phyloP scores from a whole-genome alignment of 257 asterid species.

The Forsythia viridissima region DNA sequence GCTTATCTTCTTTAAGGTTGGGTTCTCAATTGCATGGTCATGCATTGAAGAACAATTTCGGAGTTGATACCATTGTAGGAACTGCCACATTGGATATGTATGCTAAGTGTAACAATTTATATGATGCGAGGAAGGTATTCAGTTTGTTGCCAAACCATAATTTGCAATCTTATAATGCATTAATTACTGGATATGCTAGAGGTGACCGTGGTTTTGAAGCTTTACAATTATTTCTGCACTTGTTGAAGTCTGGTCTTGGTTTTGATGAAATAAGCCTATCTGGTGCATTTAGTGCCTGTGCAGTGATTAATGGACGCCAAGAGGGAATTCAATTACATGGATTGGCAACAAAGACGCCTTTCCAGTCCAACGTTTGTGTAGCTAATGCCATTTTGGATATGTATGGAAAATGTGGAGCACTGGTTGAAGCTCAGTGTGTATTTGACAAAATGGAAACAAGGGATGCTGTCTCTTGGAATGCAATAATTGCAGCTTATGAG shows the following conservation, averaged over 20 bases:
- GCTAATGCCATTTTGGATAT: constrained; percentile 78
- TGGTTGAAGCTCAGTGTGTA: constrained; percentile 54
- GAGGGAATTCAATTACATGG: constrained; percentile 77
- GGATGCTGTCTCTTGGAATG: constrained; percentile 91
- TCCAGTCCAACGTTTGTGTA: constrained; percentile 54
- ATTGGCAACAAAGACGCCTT: constrained; percentile 62
- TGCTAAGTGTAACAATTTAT: constrained; percentile 59
- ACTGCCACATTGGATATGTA: constrained; percentile 90
- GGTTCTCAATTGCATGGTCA: constrained; percentile 83
- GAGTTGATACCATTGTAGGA: constrained; percentile 66
- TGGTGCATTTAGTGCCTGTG: constrained; percentile 74
- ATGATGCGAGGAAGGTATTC: constrained; percentile 62
- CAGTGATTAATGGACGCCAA: constrained; percentile 50
- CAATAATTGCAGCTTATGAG: constrained; percentile 82
- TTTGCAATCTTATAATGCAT: constrained; percentile 79
- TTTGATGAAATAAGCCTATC: constrained; percentile 78
- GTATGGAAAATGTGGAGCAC: constrained; percentile 83
- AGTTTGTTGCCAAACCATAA: constrained; percentile 50
- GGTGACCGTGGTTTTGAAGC: constrained; percentile 63
- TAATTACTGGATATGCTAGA: constrained; percentile 74
- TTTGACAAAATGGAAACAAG: constrained; percentile 69
- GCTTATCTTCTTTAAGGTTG: constrained; percentile 46
- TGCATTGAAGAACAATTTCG: constrained; percentile 65
- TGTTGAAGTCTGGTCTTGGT: constrained; percentile 63
- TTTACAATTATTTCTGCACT: constrained; percentile 48